These are phyloP conservation scores for Thalia dealbata DNA, from an alignment of 176 grass and related monocot species.

Conservation along the genomic window DNA sequence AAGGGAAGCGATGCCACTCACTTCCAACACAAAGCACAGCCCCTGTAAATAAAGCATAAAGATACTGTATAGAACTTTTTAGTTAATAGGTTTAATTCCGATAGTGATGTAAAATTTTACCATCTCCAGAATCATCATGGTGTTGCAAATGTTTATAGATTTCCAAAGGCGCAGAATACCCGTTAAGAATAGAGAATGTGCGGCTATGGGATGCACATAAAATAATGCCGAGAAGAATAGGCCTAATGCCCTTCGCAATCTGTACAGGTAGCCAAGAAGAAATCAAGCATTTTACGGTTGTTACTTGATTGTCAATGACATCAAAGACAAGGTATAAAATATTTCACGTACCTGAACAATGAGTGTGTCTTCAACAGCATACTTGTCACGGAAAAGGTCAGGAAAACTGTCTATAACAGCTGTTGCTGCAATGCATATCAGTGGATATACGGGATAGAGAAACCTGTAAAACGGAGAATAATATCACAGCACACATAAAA, in stretches of 20 bases:
- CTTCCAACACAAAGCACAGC: conserved; percentile 73
- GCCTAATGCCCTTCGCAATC: conserved; percentile 81
- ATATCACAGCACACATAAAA: background rate
- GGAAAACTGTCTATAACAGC: conserved; percentile 81
- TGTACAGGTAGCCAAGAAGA: conserved; percentile 35
- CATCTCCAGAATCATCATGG: conserved; percentile 67
- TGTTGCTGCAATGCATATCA: conserved; percentile 86
- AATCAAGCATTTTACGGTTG: background rate
- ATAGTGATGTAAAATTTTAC: conserved; percentile 25
- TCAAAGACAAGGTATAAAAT: background rate
- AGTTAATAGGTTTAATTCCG: background rate
- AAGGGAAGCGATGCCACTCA: conserved; percentile 96
- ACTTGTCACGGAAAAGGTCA: conserved; percentile 82
- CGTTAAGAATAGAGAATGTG: conserved; percentile 97
- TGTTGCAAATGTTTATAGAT: conserved; percentile 80
- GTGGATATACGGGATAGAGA: conserved; percentile 95
- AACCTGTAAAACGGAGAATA: conserved; percentile 36
- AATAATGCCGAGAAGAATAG: conserved; percentile 77
- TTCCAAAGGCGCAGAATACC: conserved; percentile 79
- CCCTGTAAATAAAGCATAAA: conserved; percentile 29
- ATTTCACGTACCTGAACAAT: conserved; percentile 48
- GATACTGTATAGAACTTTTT: background rate
- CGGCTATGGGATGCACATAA: conserved; percentile 92
- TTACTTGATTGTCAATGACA: background rate
- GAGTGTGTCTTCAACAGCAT: conserved; percentile 59